Base-by-base conservation (phyloP, 2,329 filamentous ascomycete species). In the Tolypocladium sp. region DNA sequence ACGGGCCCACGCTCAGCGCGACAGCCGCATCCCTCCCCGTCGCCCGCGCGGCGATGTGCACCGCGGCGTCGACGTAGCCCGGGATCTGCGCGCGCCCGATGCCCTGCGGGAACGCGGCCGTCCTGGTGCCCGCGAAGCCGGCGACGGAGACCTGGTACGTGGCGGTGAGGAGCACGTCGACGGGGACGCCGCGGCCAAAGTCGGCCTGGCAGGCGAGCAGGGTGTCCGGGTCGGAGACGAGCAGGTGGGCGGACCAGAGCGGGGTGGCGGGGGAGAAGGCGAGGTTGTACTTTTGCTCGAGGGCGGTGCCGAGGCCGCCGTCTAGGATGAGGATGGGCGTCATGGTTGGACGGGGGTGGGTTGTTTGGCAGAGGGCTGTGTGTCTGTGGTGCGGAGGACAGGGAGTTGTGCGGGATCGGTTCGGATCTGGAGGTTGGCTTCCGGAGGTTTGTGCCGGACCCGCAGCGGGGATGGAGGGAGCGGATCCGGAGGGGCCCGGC, bases 201-300 rank as follows among this genome's bases (percentile, higher is more conserved):
- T 81, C 79, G 57, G 68, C 66, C 66, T 88, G 85, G 67, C 82
- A 85, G 37, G 72, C 71, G 60, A 77, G 70, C 10, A 88, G 77
- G 1, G 78, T 83, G 9, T 73, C 63, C 3, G 76, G 78, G 63
- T 79, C 75, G 41, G 79, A 74, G 57, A 88, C 66, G n/a, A 89
- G 78, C 7, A 88, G 77, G 66, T 89, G 81, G 0, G 85, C 85
- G 0, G 87, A 88, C 87, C 87, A 89, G 44, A 89, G 78, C 0
- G 86, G 87, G 10, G 78, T 82, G 13, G 71, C 74, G 42, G 73
- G 67, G 35, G 73, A 70, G 69, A 89, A 89, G 17, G 68, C 73
- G 60, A 82, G 67, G 58, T 71, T 70, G 68, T 86, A 82, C 35
- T 79, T 72, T 61, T 85, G 80, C 66, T 86, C 80, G 3, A 89